A percentile compares a stretch with the other conserved stretches of the same genome.
phyloP scores from a whole-genome alignment of 257 asterid species.

The Przewalskia tangutica region DNA sequence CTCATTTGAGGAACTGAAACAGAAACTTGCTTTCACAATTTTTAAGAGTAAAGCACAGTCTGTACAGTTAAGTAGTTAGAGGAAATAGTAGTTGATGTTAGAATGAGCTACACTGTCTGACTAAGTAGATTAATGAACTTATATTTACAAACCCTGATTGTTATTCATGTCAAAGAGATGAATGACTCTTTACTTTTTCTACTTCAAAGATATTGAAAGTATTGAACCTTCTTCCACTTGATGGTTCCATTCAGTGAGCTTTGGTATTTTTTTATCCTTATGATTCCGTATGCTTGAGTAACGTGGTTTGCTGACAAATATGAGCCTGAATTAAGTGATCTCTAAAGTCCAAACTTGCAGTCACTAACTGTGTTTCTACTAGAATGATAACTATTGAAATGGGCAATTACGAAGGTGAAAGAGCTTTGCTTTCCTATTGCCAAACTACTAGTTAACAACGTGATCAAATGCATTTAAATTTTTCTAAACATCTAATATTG shows the following conservation, averaged over 20 bases:
- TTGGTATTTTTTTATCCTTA: not conserved
- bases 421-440: no score
- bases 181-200: not conserved
- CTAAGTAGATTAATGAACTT: not conserved
- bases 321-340: not conserved
- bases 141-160: not conserved
- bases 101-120: not conserved
- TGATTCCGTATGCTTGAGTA: not conserved
- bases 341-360: not conserved
- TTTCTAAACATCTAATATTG: no score
- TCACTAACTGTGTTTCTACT: not conserved
- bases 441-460: no score
- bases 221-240: not conserved
- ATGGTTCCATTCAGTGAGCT: not conserved
- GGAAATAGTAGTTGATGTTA: not conserved
- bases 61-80: not conserved
- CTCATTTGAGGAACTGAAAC: constrained; percentile 9
- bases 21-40: not conserved
- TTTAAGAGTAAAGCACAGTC: not conserved
- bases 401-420: no score
- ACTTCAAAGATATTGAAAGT: not conserved
- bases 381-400: no score
- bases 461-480: no score
- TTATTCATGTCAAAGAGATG: not conserved
- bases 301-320: not conserved